These are phyloP conservation scores for Ogataea populi-albae DNA, from an alignment of 805 yeast genomes.

Conservation along the genomic window DNA sequence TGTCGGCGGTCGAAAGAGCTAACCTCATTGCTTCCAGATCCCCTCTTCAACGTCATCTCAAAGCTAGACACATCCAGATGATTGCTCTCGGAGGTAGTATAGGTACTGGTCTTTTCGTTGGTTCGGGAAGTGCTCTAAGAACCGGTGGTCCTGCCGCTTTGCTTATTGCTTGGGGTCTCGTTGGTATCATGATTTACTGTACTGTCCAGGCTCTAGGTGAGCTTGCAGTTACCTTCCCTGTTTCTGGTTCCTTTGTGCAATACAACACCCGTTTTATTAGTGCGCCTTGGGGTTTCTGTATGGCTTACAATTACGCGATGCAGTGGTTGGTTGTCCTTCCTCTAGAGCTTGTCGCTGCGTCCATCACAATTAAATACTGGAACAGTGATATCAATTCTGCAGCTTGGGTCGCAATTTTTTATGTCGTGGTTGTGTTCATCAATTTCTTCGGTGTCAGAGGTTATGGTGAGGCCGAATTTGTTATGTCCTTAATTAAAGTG, in stretches of 20 bases:
- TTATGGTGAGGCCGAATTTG: slow-evolving; percentile 67
- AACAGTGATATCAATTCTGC: slow-evolving; percentile 44
- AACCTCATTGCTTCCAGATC: slow-evolving; percentile 47
- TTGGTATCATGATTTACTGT: slow-evolving; percentile 58
- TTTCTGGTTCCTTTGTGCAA: slow-evolving; percentile 59
- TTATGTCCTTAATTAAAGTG: slow-evolving; percentile 54
- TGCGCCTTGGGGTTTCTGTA: slow-evolving; percentile 58
- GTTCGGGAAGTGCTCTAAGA: slow-evolving; percentile 59
- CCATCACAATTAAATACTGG: slow-evolving; percentile 52
- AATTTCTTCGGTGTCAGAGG: slow-evolving; percentile 64
- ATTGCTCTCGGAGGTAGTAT: slow-evolving; percentile 82
- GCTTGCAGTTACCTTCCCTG: slow-evolving; percentile 60
- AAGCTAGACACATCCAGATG: slow-evolving; percentile 70
- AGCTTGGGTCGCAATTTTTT: slow-evolving; percentile 56
- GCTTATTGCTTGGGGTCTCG: slow-evolving; percentile 56
- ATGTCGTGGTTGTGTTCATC: slow-evolving; percentile 45
- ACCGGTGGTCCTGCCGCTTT: slow-evolving; percentile 76
- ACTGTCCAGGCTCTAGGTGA: slow-evolving; percentile 68
- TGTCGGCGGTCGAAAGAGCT: slow-evolving; percentile 44
- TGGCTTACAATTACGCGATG: slow-evolving; percentile 56
- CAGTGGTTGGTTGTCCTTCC: slow-evolving; percentile 57
- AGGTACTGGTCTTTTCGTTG: slow-evolving; percentile 81
- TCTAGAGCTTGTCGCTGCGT: slow-evolving; percentile 53
- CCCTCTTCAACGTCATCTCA: slow-evolving; percentile 50
- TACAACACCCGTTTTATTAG: slow-evolving; percentile 59